phyloP scores from a whole-genome alignment of 2,329 filamentous ascomycete species.

The Diplodia scrobiculata region DNA sequence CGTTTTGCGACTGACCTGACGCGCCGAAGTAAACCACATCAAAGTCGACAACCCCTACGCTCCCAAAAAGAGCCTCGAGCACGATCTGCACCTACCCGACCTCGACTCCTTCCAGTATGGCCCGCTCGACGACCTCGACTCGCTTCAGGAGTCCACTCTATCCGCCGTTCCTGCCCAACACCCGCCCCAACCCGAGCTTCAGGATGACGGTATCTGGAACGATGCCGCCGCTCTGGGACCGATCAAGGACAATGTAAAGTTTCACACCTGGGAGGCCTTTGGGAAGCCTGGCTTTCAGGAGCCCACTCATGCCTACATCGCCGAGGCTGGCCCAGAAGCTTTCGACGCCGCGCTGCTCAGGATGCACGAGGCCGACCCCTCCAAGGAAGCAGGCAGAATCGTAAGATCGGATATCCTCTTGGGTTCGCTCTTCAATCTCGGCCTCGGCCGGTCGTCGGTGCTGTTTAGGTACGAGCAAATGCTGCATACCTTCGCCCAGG shows the following conservation, averaged over 20 bases:
- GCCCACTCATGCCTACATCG: slow-evolving; percentile 59
- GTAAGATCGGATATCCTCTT: slow-evolving; percentile 45
- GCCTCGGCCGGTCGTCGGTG: slow-evolving; percentile 70
- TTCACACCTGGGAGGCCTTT: slow-evolving; percentile 73
- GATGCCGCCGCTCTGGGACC: slow-evolving; percentile 41
- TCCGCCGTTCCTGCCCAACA: slow-evolving; percentile 34
- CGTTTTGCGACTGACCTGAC: slow-evolving; percentile 35
- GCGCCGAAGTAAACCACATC: slow-evolving; percentile 40
- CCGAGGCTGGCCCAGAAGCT: slow-evolving; percentile 65
- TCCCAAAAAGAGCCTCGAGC: slow-evolving; percentile 40
- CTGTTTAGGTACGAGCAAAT: slow-evolving; percentile 66
- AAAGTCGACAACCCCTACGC: slow-evolving; percentile 47
- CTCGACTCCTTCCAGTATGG: slow-evolving; percentile 48
- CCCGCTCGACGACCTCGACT: slow-evolving; percentile 41
- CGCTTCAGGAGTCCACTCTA: slow-evolving; percentile 39
- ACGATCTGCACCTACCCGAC: slow-evolving; percentile 44
- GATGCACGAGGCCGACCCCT: slow-evolving; percentile 45
- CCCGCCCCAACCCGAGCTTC: slow-evolving; percentile 35
- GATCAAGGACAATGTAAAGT: slow-evolving; percentile 41
- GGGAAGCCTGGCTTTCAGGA: slow-evolving; percentile 47
- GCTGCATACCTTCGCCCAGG: slow-evolving; percentile 56
- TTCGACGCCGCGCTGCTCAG: slow-evolving; percentile 63
- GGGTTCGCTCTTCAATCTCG: slow-evolving; percentile 64
- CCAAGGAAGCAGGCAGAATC: slow-evolving; percentile 44
- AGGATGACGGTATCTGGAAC: slow-evolving; percentile 46